A percentile compares a stretch with the other conserved stretches of the same genome.
Conservation (phyloP, 2,329 filamentous ascomycete genomes). For the Venturia nashicola region DNA sequence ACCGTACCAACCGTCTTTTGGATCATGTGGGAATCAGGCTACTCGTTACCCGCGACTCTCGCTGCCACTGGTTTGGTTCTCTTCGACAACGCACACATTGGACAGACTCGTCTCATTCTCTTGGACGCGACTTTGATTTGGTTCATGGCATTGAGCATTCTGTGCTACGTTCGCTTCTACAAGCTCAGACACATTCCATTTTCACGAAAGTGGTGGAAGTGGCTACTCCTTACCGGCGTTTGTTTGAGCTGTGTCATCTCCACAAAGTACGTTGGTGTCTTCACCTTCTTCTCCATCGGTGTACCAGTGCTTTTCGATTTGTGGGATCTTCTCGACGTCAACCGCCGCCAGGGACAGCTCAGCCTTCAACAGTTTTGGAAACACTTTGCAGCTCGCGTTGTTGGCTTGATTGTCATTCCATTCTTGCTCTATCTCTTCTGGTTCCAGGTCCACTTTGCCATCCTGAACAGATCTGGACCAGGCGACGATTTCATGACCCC, state of each 20-base stretch:
- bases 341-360: conserved; percentile 70
- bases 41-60: conserved; percentile 85
- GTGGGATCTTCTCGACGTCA: conserved; percentile 87
- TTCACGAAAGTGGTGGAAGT: conserved; percentile 98
- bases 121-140: conserved; percentile 89
- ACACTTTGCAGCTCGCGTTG: conserved; percentile 78
- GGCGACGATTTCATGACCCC: conserved; percentile 99
- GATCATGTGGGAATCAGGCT: conserved; percentile 99
- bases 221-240: conserved; percentile 90
- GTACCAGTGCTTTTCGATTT: conserved; percentile 88
- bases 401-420: conserved; percentile 78
- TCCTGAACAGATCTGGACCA: conserved; percentile 77
- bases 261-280: conserved; percentile 92
- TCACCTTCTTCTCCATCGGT: conserved; percentile 94
- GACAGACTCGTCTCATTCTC: conserved; percentile 87
- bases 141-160: conserved; percentile 88
- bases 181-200: conserved; percentile 86
- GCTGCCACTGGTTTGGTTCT: conserved; percentile 77
- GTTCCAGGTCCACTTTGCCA: conserved; percentile 98
- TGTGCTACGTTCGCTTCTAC: conserved; percentile 96
- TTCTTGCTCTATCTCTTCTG: conserved; percentile 99
- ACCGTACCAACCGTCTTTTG: conserved; percentile 90
- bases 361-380: conserved; percentile 68
- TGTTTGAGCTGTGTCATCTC: conserved; percentile 95
- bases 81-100: conserved; percentile 95